Evolutionary conservation across 2,329 filamentous ascomycete genomes (phyloP).

Genomic region (Cryphonectria parasitica): DNA sequence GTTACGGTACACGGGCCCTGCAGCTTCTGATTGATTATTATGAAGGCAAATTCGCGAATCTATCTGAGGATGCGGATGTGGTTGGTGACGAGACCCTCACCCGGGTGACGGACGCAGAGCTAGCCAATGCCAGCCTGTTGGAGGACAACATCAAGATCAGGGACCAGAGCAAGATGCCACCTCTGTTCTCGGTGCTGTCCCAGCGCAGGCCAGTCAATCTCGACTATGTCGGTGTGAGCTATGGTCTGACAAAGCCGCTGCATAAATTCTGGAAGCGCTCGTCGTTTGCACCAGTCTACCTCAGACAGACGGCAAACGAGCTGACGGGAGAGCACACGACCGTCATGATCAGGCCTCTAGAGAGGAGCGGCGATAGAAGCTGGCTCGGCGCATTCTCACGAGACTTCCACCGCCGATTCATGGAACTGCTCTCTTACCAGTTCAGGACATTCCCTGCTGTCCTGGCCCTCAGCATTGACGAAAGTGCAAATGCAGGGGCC

Average conservation of each 20-base stretch:
- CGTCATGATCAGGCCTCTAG: constrained; percentile 89
- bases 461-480: constrained; percentile 83
- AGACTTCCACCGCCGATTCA: constrained; percentile 94
- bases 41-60: constrained; percentile 84
- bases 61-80: constrained; percentile 70
- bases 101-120: constrained; percentile 80
- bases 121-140: constrained; percentile 74
- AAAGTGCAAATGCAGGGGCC: constrained; percentile 77
- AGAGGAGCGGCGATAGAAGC: constrained; percentile 67
- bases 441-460: constrained; percentile 82
- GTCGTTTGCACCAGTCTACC: constrained; percentile 85
- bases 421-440: constrained; percentile 86
- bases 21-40: constrained; percentile 91
- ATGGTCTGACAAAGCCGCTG: constrained; percentile 82
- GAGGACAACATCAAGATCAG: constrained; percentile 88
- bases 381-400: constrained; percentile 92
- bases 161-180: constrained; percentile 89
- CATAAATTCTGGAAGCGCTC: constrained; percentile 98
- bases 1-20: constrained; percentile 88
- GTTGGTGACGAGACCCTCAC: constrained; percentile 67
- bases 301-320: constrained; percentile 92
- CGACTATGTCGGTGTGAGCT: constrained; percentile 95
- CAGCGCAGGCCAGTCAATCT: constrained; percentile 79
- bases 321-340: constrained; percentile 97
- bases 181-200: constrained; percentile 84